Percentiles rank a stretch among this genome's conserved stretches.
Evolutionary conservation across 148 eudicot species (phyloP).

Genomic region (Persicaria maculosa): DNA sequence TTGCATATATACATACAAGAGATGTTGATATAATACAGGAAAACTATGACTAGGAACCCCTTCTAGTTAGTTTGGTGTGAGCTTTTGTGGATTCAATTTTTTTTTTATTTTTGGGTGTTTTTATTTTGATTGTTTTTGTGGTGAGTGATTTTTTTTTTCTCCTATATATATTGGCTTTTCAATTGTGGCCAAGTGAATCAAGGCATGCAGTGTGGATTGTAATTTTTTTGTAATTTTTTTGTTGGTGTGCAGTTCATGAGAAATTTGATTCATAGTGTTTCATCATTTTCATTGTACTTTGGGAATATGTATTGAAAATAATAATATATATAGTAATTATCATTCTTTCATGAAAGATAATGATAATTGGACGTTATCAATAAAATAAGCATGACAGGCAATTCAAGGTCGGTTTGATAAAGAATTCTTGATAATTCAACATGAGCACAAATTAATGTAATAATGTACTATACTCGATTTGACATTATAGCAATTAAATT

Average conservation of each 20-base stretch:
- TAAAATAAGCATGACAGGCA: too few species aligned
- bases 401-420: too few species aligned
- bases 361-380: too few species aligned
- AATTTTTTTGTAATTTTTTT: background rate
- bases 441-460: too few species aligned
- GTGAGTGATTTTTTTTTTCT: background rate
- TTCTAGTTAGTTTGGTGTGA: constrained; percentile 6
- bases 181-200: background rate
- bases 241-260: background rate
- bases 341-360: too few species aligned
- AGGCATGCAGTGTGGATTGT: too few species aligned
- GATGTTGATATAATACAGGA: constrained; percentile 1
- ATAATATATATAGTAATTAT: background rate
- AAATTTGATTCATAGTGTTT: background rate
- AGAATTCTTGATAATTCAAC: too few species aligned
- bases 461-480: too few species aligned
- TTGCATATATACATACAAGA: background rate
- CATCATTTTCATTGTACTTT: background rate
- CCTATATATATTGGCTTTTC: background rate
- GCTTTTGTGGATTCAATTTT: background rate
- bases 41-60: background rate
- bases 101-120: background rate
- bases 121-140: background rate
- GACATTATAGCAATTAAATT: too few species aligned
- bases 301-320: background rate